Conservation (phyloP, 495 filamentous ascomycete species). For the Penicillium taxi region DNA sequence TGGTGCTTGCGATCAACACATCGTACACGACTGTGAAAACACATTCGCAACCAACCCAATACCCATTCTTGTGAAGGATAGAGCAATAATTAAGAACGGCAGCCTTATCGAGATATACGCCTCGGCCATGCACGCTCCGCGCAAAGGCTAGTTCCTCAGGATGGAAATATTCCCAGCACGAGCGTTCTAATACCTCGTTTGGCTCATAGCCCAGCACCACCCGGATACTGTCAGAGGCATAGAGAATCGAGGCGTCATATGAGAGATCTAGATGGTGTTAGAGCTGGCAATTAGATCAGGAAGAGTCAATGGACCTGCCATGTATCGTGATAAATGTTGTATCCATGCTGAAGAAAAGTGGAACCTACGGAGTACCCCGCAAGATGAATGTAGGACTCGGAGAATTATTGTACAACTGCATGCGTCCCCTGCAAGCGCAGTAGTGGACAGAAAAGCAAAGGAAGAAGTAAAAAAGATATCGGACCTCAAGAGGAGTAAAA, state of each 20-base stretch:
- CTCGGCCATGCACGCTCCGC: slow-evolving; percentile 60
- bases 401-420: not conserved
- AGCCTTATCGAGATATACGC: slow-evolving; percentile 74
- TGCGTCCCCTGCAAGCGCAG: too few species aligned
- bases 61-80: slow-evolving; percentile 58
- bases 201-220: slow-evolving; percentile 78
- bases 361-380: slow-evolving; percentile 12
- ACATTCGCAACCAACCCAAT: slow-evolving; percentile 78
- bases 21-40: slow-evolving; percentile 85
- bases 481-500: not conserved
- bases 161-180: slow-evolving; percentile 83
- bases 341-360: slow-evolving; percentile 53
- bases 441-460: not conserved
- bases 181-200: slow-evolving; percentile 64
- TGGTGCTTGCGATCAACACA: slow-evolving; percentile 78
- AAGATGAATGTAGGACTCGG: not conserved
- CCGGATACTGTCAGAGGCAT: slow-evolving; percentile 72
- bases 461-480: not conserved
- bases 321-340: slow-evolving; percentile 92
- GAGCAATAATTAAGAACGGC: slow-evolving; percentile 75
- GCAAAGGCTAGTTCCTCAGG: slow-evolving; percentile 74
- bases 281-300: slow-evolving; percentile 3
- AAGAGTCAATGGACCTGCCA: slow-evolving; percentile 49
- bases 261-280: slow-evolving; percentile 52
- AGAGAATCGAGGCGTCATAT: slow-evolving; percentile 70